A percentile compares a stretch with the other conserved stretches of the same genome.
phyloP scores from a whole-genome alignment of 306 rosid genomes.

The Cucurbita argyrosperma region DNA sequence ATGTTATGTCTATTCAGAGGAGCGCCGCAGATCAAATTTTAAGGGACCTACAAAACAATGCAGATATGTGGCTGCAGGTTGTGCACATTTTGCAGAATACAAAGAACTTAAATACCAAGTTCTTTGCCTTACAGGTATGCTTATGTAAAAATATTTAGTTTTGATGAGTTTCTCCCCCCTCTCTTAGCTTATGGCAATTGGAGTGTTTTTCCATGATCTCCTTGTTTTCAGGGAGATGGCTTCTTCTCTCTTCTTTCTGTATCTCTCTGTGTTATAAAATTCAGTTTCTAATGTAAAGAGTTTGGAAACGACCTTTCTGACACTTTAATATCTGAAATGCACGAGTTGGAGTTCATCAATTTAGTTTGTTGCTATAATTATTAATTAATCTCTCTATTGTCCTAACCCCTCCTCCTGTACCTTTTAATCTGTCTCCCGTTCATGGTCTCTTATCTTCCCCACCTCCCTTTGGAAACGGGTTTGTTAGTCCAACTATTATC shows the following conservation, averaged over 20 bases:
- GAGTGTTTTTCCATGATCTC: background rate
- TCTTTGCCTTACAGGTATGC: slow-evolving; percentile 97
- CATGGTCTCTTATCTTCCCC: background rate
- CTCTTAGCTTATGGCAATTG: background rate
- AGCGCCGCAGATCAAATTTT: slow-evolving; percentile 82
- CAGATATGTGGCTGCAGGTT: slow-evolving; percentile 97
- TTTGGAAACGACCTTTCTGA: background rate
- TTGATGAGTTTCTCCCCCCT: background rate
- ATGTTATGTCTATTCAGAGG: slow-evolving; percentile 35
- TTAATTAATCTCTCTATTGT: background rate
- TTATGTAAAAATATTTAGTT: background rate
- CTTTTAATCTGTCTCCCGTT: background rate
- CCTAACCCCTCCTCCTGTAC: background rate
- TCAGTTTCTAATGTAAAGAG: background rate
- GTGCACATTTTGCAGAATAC: slow-evolving; percentile 85
- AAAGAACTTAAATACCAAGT: slow-evolving; percentile 74
- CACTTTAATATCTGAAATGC: background rate
- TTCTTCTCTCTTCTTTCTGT: background rate
- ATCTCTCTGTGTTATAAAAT: background rate
- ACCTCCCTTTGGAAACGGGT: background rate
- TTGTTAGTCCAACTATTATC: background rate
- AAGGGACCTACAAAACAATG: slow-evolving; percentile 86
- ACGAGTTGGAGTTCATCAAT: background rate
- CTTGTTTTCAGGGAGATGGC: background rate
- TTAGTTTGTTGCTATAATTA: background rate